These are phyloP conservation scores for Pharus latifolius DNA, from an alignment of 176 grass and related monocot genomes.

Conservation along the genomic window DNA sequence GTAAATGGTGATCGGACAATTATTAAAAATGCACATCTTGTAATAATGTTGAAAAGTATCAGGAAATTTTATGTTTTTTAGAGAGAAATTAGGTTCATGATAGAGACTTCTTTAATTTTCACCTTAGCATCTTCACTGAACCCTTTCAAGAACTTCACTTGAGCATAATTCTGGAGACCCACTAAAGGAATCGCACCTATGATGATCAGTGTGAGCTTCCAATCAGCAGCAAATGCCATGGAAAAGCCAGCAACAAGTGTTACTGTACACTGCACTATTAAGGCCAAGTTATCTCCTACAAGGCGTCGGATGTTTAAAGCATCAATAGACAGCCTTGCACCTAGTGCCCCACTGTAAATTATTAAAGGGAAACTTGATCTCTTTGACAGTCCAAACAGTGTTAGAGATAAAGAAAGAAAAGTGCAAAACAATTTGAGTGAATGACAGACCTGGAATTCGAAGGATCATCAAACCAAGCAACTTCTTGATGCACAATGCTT, in stretches of 20 bases:
- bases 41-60: not conserved
- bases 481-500: constrained; percentile 65
- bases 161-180: constrained; percentile 56
- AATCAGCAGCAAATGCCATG: constrained; percentile 54
- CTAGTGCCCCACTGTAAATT: constrained; percentile 46
- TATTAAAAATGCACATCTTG: not conserved
- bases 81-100: not conserved
- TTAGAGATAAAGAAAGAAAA: constrained; percentile 2
- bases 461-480: constrained; percentile 75
- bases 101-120: not conserved
- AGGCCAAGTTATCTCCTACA: constrained; percentile 52
- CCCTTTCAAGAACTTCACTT: constrained; percentile 65
- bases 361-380: constrained; percentile 11
- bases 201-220: constrained; percentile 54
- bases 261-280: constrained; percentile 40
- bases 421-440: not conserved
- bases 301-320: constrained; percentile 46
- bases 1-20: not conserved
- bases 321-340: constrained; percentile 46
- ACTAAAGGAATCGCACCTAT: constrained; percentile 50
- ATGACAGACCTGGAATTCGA: constrained; percentile 65
- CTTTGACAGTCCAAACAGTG: constrained; percentile 1
- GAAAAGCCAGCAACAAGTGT: constrained; percentile 40
- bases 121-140: constrained; percentile 79
- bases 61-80: not conserved